Percentiles rank a stretch among this genome's conserved stretches.
Evolutionary conservation across 768 basidiomycete species (phyloP).

Genomic region (Fistulinella prunicolor): DNA sequence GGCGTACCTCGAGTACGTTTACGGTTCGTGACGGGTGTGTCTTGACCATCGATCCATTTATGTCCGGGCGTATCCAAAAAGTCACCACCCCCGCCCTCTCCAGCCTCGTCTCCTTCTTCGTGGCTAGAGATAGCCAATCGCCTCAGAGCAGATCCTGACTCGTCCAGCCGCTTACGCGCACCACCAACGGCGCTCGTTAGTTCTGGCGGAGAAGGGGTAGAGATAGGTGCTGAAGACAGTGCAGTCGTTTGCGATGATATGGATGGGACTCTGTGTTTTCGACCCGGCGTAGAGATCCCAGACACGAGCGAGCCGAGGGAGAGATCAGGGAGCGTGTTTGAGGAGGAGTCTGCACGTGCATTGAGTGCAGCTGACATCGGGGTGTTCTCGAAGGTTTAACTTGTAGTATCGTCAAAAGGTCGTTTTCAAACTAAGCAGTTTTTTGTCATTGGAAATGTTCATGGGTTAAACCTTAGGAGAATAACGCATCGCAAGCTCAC

Average conservation of each 20-base stretch:
- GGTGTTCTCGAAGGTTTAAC: background rate
- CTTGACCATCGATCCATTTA: conserved; percentile 50
- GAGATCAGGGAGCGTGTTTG: conserved; percentile 53
- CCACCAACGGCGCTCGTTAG: conserved; percentile 20
- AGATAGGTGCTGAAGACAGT: conserved; percentile 46
- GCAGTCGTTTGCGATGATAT: conserved; percentile 51
- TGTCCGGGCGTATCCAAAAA: conserved; percentile 53
- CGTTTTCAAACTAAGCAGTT: background rate
- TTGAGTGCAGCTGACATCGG: conserved; percentile 45
- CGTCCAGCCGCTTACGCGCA: conserved; percentile 39
- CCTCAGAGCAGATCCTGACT: conserved; percentile 38
- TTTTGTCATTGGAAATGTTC: background rate
- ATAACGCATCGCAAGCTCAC: conserved; percentile 7
- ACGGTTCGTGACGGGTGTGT: conserved; percentile 49
- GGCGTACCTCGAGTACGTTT: conserved; percentile 39
- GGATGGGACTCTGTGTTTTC: conserved; percentile 46
- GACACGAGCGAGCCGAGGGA: conserved; percentile 57
- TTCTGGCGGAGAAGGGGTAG: conserved; percentile 50
- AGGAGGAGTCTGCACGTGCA: conserved; percentile 39
- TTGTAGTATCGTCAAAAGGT: background rate
- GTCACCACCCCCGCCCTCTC: conserved; percentile 41
- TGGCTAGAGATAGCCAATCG: conserved; percentile 34
- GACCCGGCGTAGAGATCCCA: conserved; percentile 51
- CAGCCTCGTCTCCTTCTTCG: conserved; percentile 38
- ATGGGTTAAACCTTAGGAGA: background rate